Conservation (phyloP, 208 protist species). For the Naegleria fowleri region DNA sequence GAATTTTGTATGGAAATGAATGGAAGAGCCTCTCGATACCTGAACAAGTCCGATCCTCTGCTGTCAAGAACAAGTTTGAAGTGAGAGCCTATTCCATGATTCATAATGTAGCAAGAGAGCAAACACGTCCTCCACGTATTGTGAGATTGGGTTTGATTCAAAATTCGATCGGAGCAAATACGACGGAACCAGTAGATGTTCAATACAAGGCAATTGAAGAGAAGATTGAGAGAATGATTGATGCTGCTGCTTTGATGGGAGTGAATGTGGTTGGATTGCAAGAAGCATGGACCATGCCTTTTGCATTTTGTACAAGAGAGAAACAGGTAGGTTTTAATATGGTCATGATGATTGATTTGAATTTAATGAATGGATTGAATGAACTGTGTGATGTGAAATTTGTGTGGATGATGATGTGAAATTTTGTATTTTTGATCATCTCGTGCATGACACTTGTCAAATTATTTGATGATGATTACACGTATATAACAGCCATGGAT, state of each 20-base stretch:
- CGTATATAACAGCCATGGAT: constrained; percentile 57
- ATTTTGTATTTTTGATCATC: background rate
- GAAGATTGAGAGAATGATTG: constrained; percentile 51
- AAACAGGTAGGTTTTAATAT: background rate
- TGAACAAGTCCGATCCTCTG: constrained; percentile 19
- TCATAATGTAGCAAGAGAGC: constrained; percentile 39
- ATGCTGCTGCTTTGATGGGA: constrained; percentile 53
- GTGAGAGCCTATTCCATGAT: constrained; percentile 41
- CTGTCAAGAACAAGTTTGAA: constrained; percentile 46
- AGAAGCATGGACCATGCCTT: constrained; percentile 55
- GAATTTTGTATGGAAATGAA: constrained; percentile 40
- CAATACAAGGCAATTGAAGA: constrained; percentile 62
- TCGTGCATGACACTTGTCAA: background rate
- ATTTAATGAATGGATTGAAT: too few species aligned
- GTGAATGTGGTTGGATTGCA: constrained; percentile 73
- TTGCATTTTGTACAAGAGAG: constrained; percentile 30
- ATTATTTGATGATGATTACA: background rate
- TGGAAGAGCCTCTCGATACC: constrained; percentile 20
- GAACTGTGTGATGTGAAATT: too few species aligned
- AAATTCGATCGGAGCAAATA: constrained; percentile 58
- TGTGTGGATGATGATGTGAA: background rate
- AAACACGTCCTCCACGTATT: constrained; percentile 50
- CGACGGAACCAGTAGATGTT: constrained; percentile 54
- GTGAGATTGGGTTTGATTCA: constrained; percentile 67
- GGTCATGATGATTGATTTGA: background rate